phyloP scores from a whole-genome alignment of 2,329 filamentous ascomycete species.

The Biscogniauxia marginata region DNA sequence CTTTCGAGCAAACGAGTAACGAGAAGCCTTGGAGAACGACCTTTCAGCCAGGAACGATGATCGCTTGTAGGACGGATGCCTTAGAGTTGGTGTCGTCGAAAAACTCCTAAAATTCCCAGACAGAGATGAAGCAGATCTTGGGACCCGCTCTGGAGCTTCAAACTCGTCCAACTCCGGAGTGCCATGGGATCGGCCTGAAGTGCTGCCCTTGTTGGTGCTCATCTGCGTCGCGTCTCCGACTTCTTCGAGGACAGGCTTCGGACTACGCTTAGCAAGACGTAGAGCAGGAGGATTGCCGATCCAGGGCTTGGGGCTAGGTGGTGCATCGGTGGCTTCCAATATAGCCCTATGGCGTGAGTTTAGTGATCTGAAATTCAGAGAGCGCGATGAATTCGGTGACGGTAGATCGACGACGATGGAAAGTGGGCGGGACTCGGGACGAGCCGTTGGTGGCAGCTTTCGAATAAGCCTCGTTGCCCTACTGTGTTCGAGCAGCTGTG shows the following conservation, averaged over 20 bases:
- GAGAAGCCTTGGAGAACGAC: slow-evolving; percentile 6
- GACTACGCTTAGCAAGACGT: not conserved
- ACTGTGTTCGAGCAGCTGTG: slow-evolving; percentile 24
- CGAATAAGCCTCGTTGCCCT: slow-evolving; percentile 26
- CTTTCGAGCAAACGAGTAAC: slow-evolving; percentile 12
- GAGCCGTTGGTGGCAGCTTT: slow-evolving; percentile 44
- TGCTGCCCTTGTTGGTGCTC: not conserved
- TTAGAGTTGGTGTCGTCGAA: slow-evolving; percentile 9
- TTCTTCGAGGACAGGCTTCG: not conserved
- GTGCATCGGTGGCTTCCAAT: slow-evolving; percentile 7
- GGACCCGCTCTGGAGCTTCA: slow-evolving; percentile 11
- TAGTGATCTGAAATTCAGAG: slow-evolving; percentile 12
- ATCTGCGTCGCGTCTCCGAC: not conserved
- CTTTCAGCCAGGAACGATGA: slow-evolving; percentile 17
- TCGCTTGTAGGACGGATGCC: slow-evolving; percentile 15
- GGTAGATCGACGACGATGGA: slow-evolving; percentile 56
- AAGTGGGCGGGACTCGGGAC: slow-evolving; percentile 49
- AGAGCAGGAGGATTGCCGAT: not conserved
- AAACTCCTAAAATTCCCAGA: slow-evolving; percentile 11
- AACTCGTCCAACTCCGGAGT: not conserved
- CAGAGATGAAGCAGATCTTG: slow-evolving; percentile 23
- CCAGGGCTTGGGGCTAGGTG: slow-evolving; percentile 10
- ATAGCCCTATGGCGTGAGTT: slow-evolving; percentile 3
- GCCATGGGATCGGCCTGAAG: not conserved
- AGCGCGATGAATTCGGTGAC: slow-evolving; percentile 38